Evolutionary conservation across 2,329 filamentous ascomycete genomes (phyloP), one percentile per base, ranked within the genome.

Genomic region (Gyromitra esculenta): DNA sequence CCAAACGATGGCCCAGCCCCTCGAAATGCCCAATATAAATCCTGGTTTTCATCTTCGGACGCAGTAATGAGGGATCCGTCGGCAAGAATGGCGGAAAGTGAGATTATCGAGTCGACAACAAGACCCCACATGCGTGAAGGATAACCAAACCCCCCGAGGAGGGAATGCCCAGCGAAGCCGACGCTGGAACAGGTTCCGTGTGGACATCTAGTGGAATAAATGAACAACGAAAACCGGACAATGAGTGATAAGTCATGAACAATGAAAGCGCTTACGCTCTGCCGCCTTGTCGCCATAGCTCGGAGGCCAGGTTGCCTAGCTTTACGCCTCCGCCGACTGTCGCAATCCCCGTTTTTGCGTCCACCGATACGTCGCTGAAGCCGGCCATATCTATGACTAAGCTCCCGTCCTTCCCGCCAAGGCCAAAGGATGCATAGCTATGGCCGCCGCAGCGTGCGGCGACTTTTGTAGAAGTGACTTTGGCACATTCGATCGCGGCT

Each of bases 381-480:
- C 83, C 81, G 77, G 85, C 82, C 65, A 88, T 82, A 79, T 86
- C 85, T 39, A 88, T 84, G 6, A 86, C 83, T 78, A 87, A 81
- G 54, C 84, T 83, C 2, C 86, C 86, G 73, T 87, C 83, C 79
- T 86, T 84, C 6, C 86, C 86, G 39, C 86, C 86, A 0, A 86
- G 83, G 2, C 85, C 85, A 75, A 85, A 85, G 0, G 85, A 86
- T 0, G 84, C 89, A 78, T 89, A 91, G 0, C 88, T 91, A 80
- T 91, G 90, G 0, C 90, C 90, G 2, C 89, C 90, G 1, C 88
- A 89, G 78, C 86, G 88, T 25, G 89, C 87, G 80, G 91, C 89
- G 0, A 91, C 88, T 78, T 87, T 87, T 67, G 88, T 82, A 5
- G 83, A 83, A 73, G 84, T 83, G 31, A 85, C 77, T 1, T 81